Evolutionary conservation across 139 green algal genomes (phyloP).

Genomic region (Pseudopediastrum boryanum): DNA sequence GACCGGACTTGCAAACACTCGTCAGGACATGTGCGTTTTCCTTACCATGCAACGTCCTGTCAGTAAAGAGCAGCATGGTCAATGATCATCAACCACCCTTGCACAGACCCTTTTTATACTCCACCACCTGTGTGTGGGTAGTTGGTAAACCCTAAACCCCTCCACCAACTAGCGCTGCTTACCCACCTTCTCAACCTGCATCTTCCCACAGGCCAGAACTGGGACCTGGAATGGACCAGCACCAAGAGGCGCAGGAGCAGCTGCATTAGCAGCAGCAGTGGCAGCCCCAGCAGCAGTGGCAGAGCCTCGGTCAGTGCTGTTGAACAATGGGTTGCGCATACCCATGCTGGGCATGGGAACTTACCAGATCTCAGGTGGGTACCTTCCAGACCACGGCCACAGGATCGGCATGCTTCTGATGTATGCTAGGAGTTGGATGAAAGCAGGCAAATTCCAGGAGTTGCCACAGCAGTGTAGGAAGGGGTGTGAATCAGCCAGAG

Average conservation of each 20-base stretch:
- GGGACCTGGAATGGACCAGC: conserved; percentile 84
- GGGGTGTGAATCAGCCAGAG: too few relatives aligned
- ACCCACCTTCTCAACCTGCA: too few relatives aligned
- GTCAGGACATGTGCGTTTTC: too few relatives aligned
- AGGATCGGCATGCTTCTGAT: too few relatives aligned
- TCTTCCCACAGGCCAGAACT: conserved; percentile 53
- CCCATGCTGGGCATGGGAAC: conserved; percentile 80
- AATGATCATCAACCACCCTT: too few relatives aligned
- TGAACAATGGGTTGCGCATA: conserved; percentile 60
- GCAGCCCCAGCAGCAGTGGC: conserved; percentile 5
- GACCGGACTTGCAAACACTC: too few relatives aligned
- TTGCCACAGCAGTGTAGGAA: too few relatives aligned
- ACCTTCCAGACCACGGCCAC: too few relatives aligned
- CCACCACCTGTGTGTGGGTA: neutral
- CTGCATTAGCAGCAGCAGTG: conserved; percentile 13
- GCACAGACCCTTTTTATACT: neutral
- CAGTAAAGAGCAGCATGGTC: neutral
- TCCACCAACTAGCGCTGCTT: neutral
- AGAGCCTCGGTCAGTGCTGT: conserved; percentile 49
- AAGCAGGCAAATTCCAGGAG: too few relatives aligned
- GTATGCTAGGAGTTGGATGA: too few relatives aligned
- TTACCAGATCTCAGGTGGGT: conserved; percentile 45
- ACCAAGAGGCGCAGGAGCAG: conserved; percentile 36
- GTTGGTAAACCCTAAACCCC: neutral
- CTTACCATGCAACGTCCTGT: too few relatives aligned